A percentile compares a stretch with the other conserved stretches of the same genome.
Evolutionary conservation across 2,329 filamentous ascomycete genomes (phyloP).

Genomic region (Fusarium nelsonii): DNA sequence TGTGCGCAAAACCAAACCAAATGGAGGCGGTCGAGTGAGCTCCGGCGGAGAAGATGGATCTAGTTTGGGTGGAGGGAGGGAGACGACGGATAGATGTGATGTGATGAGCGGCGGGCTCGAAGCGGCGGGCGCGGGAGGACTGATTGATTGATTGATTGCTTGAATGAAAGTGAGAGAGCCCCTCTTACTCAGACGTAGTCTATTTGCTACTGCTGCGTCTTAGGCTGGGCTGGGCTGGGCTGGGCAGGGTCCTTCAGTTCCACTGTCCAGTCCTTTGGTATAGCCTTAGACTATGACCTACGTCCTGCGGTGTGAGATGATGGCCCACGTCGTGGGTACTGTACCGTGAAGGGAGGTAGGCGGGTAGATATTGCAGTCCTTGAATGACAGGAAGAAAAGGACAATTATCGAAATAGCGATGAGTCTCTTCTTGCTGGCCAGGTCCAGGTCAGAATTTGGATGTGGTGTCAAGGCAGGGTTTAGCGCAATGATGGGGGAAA

Average conservation of each 20-base stretch:
- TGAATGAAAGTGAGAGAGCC: slow-evolving; percentile 20
- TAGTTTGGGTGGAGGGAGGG: slow-evolving; percentile 21
- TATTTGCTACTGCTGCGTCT: background rate
- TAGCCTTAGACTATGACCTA: background rate
- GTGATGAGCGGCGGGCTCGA: slow-evolving; percentile 43
- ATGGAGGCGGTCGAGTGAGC: slow-evolving; percentile 32
- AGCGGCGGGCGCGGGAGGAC: slow-evolving; percentile 40
- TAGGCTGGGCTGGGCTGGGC: background rate
- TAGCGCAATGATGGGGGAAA: slow-evolving; percentile 29
- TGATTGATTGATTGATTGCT: slow-evolving; percentile 32
- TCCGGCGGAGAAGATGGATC: slow-evolving; percentile 44
- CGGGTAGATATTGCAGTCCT: background rate
- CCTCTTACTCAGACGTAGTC: slow-evolving; percentile 32
- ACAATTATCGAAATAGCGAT: background rate
- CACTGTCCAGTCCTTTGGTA: slow-evolving; percentile 11
- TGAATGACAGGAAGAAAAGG: slow-evolving; percentile 4
- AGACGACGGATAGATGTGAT: slow-evolving; percentile 17
- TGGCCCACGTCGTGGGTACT: background rate
- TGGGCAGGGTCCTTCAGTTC: slow-evolving; percentile 19
- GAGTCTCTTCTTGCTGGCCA: slow-evolving; percentile 1
- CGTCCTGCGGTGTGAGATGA: slow-evolving; percentile 3
- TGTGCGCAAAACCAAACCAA: slow-evolving; percentile 29
- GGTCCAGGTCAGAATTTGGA: slow-evolving; percentile 13
- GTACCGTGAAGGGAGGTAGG: no score
- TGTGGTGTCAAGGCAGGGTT: slow-evolving; percentile 29